These are phyloP conservation scores for Umbelopsis sp. DNA, from an alignment of 371 early-diverging fungal species.

Conservation along the genomic window DNA sequence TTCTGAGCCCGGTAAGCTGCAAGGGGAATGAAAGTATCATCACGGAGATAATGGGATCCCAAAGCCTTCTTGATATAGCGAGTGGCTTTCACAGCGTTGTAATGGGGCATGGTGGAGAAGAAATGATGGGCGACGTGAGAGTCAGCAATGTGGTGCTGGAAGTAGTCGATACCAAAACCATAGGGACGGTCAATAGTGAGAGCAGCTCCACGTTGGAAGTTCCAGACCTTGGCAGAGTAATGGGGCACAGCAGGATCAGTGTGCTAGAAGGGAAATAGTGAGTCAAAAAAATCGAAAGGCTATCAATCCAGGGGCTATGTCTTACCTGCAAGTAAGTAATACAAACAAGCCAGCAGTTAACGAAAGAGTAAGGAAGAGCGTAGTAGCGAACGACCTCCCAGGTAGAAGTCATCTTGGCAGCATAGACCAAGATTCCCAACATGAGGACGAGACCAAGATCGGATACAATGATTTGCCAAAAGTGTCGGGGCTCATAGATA, in stretches of 20 bases:
- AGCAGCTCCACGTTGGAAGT: slow-evolving; percentile 83
- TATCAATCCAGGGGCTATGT: neutral
- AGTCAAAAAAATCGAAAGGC: neutral
- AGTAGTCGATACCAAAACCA: slow-evolving; percentile 76
- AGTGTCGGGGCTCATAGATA: slow-evolving; percentile 76
- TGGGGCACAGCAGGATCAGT: slow-evolving; percentile 81
- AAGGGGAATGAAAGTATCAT: slow-evolving; percentile 65
- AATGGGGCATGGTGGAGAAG: slow-evolving; percentile 91
- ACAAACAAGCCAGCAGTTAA: slow-evolving; percentile 85
- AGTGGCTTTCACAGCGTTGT: slow-evolving; percentile 87
- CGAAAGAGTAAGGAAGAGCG: slow-evolving; percentile 76
- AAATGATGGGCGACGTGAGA: slow-evolving; percentile 89
- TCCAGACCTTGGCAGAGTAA: slow-evolving; percentile 78
- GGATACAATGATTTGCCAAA: slow-evolving; percentile 65
- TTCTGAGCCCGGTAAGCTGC: slow-evolving; percentile 67
- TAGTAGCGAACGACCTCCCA: slow-evolving; percentile 76
- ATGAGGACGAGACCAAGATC: slow-evolving; percentile 71
- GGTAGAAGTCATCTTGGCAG: slow-evolving; percentile 54
- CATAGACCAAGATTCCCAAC: slow-evolving; percentile 55
- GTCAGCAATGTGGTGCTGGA: slow-evolving; percentile 83
- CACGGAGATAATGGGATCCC: slow-evolving; percentile 74
- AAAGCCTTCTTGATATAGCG: slow-evolving; percentile 69
- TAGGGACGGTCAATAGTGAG: slow-evolving; percentile 84
- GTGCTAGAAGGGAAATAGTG: slow-evolving; percentile 43
- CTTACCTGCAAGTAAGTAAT: slow-evolving; percentile 81